Base-by-base conservation (phyloP, 2,329 filamentous ascomycete genomes). In the Neofusicoccum sp. region DNA sequence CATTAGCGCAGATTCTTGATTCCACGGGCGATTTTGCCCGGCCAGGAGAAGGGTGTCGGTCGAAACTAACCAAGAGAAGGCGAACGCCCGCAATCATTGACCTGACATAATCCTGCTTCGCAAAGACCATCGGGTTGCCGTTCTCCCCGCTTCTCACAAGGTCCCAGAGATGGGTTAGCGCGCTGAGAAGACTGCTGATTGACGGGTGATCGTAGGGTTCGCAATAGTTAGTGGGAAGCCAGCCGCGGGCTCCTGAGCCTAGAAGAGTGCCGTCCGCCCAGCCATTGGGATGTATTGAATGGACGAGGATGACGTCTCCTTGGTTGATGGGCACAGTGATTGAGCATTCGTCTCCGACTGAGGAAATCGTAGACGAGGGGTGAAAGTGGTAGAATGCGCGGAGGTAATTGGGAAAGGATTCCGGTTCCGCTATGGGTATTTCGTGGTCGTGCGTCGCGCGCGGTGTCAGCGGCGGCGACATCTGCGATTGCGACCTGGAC, bases 141-240 rank as follows among this genome's bases (percentile, higher is more conserved):
- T 89, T 85, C 24, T 87, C 87, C 33, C 89, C 90, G 69, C 89
- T 91, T 68, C 90, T 84, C 67, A 96, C 83, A 57, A 96, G 79
- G 72, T 97, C 93, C 93, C 93, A 97, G 63, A 98, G 92, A 71
- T 95, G 90, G 12, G 95, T 86, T 63, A 97, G 80, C 0, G 93
- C 91, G 68, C 91, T 92, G 36, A 99, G 80, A 24, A 99, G 81
- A 64, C 86, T 92, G 59, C 87, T 86, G 82, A 98, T 93, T 65
- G 92, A 87, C 24, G 91, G 86, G 47, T 93, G 91, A 66, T 97
- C 91, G 73, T 97, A 99, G 8, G 91, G 84, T 72, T 97, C 93
- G 79, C 95, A 99, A 74, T 98, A 99, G 75, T 99, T 99, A 7
- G 95, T 99, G 2, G 95, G 95, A 63, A 99, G 80, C 95, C 95